Percentiles rank a stretch among this genome's conserved stretches.
Conservation (phyloP, 306 rosid genomes). For the Albizia julibrissin region DNA sequence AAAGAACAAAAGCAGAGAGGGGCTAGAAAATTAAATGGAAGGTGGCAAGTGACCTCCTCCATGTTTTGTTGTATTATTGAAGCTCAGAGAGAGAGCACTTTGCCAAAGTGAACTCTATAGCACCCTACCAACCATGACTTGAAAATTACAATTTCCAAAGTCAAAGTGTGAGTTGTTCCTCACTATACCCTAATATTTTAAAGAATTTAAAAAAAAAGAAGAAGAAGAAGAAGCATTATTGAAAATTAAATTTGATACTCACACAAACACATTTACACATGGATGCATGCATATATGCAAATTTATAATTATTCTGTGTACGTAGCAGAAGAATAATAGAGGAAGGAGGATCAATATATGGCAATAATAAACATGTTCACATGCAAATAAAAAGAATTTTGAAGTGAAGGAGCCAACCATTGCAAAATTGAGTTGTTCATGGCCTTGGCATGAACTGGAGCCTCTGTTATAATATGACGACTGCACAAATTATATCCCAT, state of each 20-base stretch:
- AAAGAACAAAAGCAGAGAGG: background rate
- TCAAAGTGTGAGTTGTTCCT: slow-evolving; percentile 36
- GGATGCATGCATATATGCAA: background rate
- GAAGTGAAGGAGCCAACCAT: background rate
- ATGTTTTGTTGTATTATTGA: background rate
- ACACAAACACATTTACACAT: background rate
- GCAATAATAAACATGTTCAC: slow-evolving; percentile 1
- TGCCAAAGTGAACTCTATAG: background rate
- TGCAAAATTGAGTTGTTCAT: background rate
- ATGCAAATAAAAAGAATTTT: slow-evolving; percentile 6
- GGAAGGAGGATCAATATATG: background rate
- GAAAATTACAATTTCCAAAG: background rate
- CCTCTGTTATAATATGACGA: background rate
- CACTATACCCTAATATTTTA: slow-evolving; percentile 14
- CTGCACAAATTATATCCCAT: background rate
- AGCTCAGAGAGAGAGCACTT: background rate
- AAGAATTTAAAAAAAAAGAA: background rate
- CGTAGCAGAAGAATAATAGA: slow-evolving; percentile 2
- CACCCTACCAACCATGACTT: background rate
- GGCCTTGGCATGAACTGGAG: background rate
- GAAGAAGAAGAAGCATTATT: background rate
- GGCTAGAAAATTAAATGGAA: slow-evolving; percentile 5
- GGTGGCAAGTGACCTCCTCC: background rate
- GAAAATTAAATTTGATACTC: background rate
- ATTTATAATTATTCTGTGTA: background rate